Evolutionary conservation across 164 flowering plant genomes (phyloP), one percentile per base, ranked within the genome.

Genomic region (Umbellularia californica): DNA sequence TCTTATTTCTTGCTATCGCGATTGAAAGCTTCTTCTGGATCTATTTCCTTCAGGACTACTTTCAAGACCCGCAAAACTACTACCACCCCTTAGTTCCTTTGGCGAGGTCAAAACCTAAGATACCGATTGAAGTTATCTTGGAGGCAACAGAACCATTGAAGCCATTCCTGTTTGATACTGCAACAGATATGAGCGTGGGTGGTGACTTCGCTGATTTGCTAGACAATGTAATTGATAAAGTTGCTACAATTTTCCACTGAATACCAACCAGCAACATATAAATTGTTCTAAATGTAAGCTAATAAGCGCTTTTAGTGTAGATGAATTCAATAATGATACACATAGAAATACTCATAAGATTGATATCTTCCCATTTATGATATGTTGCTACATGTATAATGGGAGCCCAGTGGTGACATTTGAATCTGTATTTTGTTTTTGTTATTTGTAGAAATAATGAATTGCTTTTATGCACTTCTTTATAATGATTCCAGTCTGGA

Each of bases 81-180:
- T 66, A 51, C 60, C 73, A 81, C 62, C 77, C 83, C 11, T 24
- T 85, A 10, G 83, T 58, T 66, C 90, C 91, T 9, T 41, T 92
- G 83, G 80, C 80, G 71, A 71, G 72, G 62, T 92, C 98, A 62
- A 87, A 84, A 71, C 89, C 89, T 65, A 70, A 84, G 79, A 78
- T 90, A 74, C 75, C 90, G 41, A 77, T 86, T 28, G 90, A 88
- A 52, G 86, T 82, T 7, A 83, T 90, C 67, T 62, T 90, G 65
- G 88, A 88, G 76, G 96, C 96, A 74, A 87, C 93, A 5, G 72
- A 89, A 72, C 85, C 87, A 35, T 68, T 81, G 73, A 68, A 79
- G 75, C 91, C 92, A 75, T 86, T 83, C 80, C 87, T 88, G 51
- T 92, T 90, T 81, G 82, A 86, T 62, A 30, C 81, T 68, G 88